Base-by-base conservation (phyloP, 169 alveolate species). In the Ichthyophthirius multifiliis region DNA sequence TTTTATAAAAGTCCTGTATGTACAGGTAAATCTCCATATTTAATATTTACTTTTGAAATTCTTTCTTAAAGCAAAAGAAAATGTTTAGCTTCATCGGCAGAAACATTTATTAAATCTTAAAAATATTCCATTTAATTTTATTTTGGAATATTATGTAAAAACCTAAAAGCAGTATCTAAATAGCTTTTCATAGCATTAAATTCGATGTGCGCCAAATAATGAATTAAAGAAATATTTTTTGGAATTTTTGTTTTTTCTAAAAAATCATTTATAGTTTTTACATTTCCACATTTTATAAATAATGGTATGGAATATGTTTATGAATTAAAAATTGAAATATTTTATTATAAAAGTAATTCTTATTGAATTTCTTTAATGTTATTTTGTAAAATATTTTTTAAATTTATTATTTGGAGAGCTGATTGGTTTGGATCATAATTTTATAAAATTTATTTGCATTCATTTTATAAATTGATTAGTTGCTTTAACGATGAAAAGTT, bases 161-260 rank as follows among this genome's bases (percentile, higher is more conserved):
- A 80, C 41, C 86, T 80, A 35, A 71, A 16, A 15, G 76, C 18
- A 10, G 86, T 80, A 37, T 80, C 86, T 15, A 80, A 43, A 67
- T 80, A 80, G 10, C 79, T 43, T 47, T 80, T 80, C 75, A 71
- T 80, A 0, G 86, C 86, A 48, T 80, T 80, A 71, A 67, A 80
- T 80, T 80, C 86, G 5, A 80, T 80, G 71, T 80, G 86, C 1
- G 76, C 75, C 7, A 80, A 27, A 10, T 80, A 43, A 67, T 80
- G 86, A 30, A 80, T 32, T 13, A 78, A 31, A 45, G n/a, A 37
- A 4, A 37, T 20, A 9, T 67, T 18, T 37, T 34, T 18, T 37
- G 43, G n/a, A n/a, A 67, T 16, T n/a, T 67, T 37, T n/a, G 35
- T 37, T 5, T 67, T 32, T 39, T 67, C 30, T 67, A 67, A 16